These are phyloP conservation scores for Fusarium fracticaudum DNA, from an alignment of 2,329 filamentous ascomycete genomes.

Conservation along the genomic window DNA sequence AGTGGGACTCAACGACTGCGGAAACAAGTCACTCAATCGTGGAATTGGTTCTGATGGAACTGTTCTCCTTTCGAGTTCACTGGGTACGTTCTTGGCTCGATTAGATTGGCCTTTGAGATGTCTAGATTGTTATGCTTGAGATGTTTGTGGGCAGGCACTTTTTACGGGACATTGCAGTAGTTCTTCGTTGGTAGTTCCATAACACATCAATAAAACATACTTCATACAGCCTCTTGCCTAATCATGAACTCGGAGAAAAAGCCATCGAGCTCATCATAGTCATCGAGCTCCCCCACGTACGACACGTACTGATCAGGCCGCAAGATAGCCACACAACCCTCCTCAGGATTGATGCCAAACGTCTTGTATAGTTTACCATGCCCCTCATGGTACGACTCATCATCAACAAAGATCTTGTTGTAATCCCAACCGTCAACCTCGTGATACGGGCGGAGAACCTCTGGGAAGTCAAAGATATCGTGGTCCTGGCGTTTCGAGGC, in stretches of 20 bases:
- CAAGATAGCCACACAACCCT: constrained; percentile 67
- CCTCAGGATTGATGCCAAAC: constrained; percentile 62
- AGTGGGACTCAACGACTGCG: rapidly evolving
- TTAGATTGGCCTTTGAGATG: neutral
- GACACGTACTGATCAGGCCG: constrained; percentile 75
- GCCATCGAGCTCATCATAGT: constrained; percentile 19
- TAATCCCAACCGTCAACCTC: constrained; percentile 63
- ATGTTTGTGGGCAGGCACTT: rapidly evolving
- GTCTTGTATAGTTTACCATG: constrained; percentile 61
- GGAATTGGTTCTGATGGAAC: no score
- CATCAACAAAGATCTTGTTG: constrained; percentile 65
- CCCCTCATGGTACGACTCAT: constrained; percentile 62
- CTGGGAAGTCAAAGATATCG: constrained; percentile 50
- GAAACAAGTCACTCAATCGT: no score
- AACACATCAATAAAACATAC: no score
- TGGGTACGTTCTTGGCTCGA: neutral
- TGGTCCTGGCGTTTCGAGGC: constrained; percentile 58
- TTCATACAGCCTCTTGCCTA: neutral
- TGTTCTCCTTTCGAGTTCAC: neutral
- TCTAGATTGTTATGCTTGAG: no score
- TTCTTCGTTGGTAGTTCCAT: neutral
- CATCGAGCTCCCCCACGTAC: constrained; percentile 51
- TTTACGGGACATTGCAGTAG: no score
- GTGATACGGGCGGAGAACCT: constrained; percentile 61
- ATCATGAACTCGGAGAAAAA: neutral